A percentile compares a stretch with the other conserved stretches of the same genome.
Evolutionary conservation across 1,284 basidiomycete genomes (phyloP).

Genomic region (Irpex lacteus): DNA sequence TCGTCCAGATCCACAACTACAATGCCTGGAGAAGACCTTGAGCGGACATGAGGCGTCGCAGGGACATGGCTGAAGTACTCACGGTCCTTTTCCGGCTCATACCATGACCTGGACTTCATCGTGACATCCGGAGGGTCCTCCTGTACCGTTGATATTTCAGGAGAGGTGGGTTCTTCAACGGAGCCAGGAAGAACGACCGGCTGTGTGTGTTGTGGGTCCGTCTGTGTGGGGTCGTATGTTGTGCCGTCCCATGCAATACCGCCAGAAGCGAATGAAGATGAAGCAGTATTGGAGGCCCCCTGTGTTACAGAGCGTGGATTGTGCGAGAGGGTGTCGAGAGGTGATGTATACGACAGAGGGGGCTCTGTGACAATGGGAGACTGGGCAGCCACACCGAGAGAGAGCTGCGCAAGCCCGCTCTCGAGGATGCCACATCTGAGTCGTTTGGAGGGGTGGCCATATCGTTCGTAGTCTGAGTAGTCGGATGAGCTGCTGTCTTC

Average conservation of each 20-base stretch:
- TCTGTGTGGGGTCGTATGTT: not conserved
- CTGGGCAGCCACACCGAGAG: conserved; percentile 27
- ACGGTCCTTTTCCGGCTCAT: conserved; percentile 70
- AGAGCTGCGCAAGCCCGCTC: conserved; percentile 53
- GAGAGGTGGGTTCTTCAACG: conserved; percentile 44
- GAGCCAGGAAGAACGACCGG: conserved; percentile 34
- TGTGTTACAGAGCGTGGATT: not conserved
- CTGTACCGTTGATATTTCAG: conserved; percentile 15
- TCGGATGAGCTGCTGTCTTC: conserved; percentile 11
- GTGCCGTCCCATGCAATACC: not conserved
- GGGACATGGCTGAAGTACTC: conserved; percentile 27
- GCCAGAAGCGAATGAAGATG: conserved; percentile 6
- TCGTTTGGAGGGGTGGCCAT: conserved; percentile 41
- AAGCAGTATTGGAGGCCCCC: not conserved
- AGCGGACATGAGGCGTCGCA: not conserved
- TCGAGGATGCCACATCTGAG: conserved; percentile 51
- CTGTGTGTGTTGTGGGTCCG: not conserved
- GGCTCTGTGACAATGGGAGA: not conserved
- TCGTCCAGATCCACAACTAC: conserved; percentile 62
- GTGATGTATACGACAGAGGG: not conserved
- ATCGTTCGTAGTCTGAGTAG: conserved; percentile 9
- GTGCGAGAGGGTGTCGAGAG: not conserved
- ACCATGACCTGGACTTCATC: conserved; percentile 64
- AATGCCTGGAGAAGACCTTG: conserved; percentile 39
- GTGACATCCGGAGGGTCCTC: conserved; percentile 41